Evolutionary conservation across 192 early-diverging fungal species (phyloP).

Genomic region (Mortierella claussenii): DNA sequence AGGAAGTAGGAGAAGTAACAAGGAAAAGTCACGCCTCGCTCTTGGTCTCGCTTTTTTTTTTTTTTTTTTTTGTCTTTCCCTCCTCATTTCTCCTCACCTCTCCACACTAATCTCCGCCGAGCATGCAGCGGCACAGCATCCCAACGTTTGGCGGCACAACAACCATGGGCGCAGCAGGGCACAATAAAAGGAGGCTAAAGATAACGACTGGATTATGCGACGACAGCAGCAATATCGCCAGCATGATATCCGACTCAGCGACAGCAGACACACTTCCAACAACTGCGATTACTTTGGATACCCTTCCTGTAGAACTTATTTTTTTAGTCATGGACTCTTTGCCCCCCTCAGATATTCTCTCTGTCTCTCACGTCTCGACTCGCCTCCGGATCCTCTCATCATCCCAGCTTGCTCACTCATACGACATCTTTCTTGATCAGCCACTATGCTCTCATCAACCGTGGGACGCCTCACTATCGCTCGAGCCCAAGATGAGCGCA

Average conservation of each 20-base stretch:
- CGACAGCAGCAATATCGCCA: background rate
- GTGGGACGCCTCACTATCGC: background rate
- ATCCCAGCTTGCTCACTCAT: slow-evolving; percentile 5
- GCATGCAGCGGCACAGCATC: background rate
- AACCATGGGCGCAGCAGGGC: no score
- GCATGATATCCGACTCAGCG: background rate
- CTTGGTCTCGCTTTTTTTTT: background rate
- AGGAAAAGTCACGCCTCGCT: background rate
- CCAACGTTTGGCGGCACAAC: background rate
- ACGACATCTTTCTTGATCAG: slow-evolving; percentile 4
- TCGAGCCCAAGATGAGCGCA: background rate
- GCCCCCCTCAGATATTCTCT: slow-evolving; percentile 1
- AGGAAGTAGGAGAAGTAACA: no score
- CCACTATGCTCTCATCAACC: background rate
- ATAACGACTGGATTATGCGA: no score
- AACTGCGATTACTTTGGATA: no score
- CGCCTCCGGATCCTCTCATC: slow-evolving; percentile 11
- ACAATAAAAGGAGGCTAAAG: no score
- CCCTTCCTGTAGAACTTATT: slow-evolving; percentile 28
- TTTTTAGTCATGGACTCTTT: slow-evolving; percentile 19
- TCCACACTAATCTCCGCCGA: background rate
- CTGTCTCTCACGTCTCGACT: slow-evolving; percentile 9
- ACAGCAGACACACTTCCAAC: no score
- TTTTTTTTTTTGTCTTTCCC: slow-evolving; percentile 1
- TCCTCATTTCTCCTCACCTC: background rate